These are phyloP conservation scores for Populus ilicifolia DNA, from an alignment of 345 rosid genomes.

Conservation along the genomic window DNA sequence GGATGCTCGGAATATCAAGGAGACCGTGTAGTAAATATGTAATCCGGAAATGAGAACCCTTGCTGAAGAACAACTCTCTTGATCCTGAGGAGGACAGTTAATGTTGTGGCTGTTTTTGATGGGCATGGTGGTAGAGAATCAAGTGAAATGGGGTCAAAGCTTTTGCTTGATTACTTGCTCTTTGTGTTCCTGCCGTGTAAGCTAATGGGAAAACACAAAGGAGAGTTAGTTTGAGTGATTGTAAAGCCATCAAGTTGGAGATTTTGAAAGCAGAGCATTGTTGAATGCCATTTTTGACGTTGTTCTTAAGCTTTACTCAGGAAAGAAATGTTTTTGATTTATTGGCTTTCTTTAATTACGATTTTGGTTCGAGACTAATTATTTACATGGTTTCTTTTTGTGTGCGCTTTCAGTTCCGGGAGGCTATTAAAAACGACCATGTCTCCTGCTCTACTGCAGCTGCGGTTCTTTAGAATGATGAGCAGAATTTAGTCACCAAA, in stretches of 20 bases:
- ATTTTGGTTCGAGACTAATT: neutral
- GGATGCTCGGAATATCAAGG: conserved; percentile 26
- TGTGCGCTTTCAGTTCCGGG: conserved; percentile 6
- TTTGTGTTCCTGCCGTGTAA: conserved; percentile 15
- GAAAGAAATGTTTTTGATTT: neutral
- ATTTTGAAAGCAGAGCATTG: conserved; percentile 23
- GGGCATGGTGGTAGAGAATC: conserved; percentile 30
- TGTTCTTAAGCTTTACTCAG: conserved; percentile 20
- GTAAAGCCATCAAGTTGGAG: neutral
- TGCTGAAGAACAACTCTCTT: neutral
- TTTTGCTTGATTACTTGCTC: conserved; percentile 21
- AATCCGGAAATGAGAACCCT: conserved; percentile 12
- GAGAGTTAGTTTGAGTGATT: neutral
- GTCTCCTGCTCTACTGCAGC: conserved; percentile 23
- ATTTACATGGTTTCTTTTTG: neutral
- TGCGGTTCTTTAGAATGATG: conserved; percentile 8
- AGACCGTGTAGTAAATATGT: conserved; percentile 12
- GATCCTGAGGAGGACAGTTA: conserved; percentile 6
- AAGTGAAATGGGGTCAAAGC: conserved; percentile 26
- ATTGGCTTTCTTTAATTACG: neutral
- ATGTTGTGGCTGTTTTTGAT: conserved; percentile 27
- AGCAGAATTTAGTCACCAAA: conserved; percentile 18
- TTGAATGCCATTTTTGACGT: conserved; percentile 19
- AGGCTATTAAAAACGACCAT: conserved; percentile 12
- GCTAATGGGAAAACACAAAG: neutral